Evolutionary conservation across 495 filamentous ascomycete genomes (phyloP).

Genomic region (Lepidopterella palustris): DNA sequence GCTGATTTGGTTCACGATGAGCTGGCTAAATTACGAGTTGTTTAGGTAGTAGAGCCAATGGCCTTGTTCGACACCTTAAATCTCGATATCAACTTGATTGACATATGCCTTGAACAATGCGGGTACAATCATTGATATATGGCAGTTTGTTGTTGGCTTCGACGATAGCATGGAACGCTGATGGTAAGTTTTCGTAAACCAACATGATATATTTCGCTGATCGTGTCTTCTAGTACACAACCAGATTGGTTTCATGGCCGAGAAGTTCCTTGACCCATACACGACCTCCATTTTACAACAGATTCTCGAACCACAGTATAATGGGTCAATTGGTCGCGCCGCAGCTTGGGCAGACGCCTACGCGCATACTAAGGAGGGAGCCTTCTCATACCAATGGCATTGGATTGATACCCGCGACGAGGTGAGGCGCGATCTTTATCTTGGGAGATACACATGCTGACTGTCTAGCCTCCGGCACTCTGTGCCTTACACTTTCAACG

Average conservation of each 20-base stretch:
- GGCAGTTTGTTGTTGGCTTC: slow-evolving; percentile 11
- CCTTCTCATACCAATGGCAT: slow-evolving; percentile 25
- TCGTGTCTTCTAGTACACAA: slow-evolving; percentile 26
- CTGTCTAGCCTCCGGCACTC: slow-evolving; percentile 17
- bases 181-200: slow-evolving; percentile 7
- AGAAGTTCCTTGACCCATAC: slow-evolving; percentile 30
- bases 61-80: neutral
- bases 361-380: slow-evolving; percentile 23
- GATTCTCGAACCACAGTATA: slow-evolving; percentile 34
- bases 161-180: slow-evolving; percentile 30
- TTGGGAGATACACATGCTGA: neutral
- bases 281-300: slow-evolving; percentile 26
- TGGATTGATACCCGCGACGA: slow-evolving; percentile 22
- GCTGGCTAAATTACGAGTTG: neutral
- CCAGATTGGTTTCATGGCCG: slow-evolving; percentile 35
- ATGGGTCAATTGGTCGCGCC: slow-evolving; percentile 30
- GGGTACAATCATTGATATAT: neutral
- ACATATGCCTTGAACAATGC: neutral
- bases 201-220: neutral
- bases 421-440: neutral
- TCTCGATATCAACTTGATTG: neutral
- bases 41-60: neutral
- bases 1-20: neutral
- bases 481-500: slow-evolving; percentile 28
- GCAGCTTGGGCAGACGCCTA: slow-evolving; percentile 33